A percentile compares a stretch with the other conserved stretches of the same genome.
Evolutionary conservation across 108 stramenopile genomes (phyloP).

Genomic region (Pseudonitzschia multistriata): DNA sequence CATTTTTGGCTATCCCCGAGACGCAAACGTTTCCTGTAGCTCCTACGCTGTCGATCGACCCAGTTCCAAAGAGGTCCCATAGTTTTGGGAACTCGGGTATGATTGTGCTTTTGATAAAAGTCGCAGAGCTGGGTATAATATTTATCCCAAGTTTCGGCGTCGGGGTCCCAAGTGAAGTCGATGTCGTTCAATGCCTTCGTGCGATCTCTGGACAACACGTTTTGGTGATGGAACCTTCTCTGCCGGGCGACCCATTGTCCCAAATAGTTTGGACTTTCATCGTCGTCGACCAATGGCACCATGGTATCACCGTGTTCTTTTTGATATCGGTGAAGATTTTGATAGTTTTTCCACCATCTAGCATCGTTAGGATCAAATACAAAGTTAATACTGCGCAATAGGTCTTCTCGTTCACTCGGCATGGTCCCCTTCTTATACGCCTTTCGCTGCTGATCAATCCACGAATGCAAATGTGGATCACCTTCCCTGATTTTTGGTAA

Average conservation of each 20-base stretch:
- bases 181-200: conserved; percentile 31
- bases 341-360: conserved; percentile 26
- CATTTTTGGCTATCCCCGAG: background rate
- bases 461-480: conserved; percentile 25
- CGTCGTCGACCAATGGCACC: conserved; percentile 41
- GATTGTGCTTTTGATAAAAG: conserved; percentile 31
- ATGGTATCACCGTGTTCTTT: conserved; percentile 47
- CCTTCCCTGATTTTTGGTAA: conserved; percentile 7
- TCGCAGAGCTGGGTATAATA: conserved; percentile 28
- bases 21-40: conserved; percentile 13
- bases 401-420: conserved; percentile 14
- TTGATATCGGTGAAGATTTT: conserved; percentile 37
- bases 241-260: conserved; percentile 62
- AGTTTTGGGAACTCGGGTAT: conserved; percentile 34
- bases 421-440: conserved; percentile 27
- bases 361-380: conserved; percentile 25
- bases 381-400: conserved; percentile 36
- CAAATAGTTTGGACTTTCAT: conserved; percentile 37
- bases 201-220: conserved; percentile 13
- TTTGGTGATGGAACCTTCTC: conserved; percentile 28
- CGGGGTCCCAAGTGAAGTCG: conserved; percentile 30
- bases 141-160: conserved; percentile 29
- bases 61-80: conserved; percentile 26
- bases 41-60: conserved; percentile 35
- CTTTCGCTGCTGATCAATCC: conserved; percentile 40